phyloP scores from a whole-genome alignment of 1,139 yeast species.

The Yamadazyma pseudoaaseri region DNA sequence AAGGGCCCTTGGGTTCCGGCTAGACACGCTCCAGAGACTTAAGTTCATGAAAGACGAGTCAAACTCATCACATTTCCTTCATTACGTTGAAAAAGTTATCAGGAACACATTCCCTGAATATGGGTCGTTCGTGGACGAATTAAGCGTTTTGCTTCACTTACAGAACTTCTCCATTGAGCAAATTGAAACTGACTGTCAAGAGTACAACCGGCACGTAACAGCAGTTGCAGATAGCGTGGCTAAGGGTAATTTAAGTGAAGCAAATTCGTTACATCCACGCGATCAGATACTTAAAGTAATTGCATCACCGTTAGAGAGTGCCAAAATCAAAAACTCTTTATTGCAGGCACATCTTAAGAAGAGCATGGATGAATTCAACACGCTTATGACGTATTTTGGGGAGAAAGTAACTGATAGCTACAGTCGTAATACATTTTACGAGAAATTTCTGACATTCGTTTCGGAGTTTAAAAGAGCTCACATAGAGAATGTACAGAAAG shows the following conservation, averaged over 20 bases:
- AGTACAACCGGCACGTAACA: slow-evolving; percentile 53
- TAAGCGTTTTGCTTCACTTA: slow-evolving; percentile 58
- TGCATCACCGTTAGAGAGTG: slow-evolving; percentile 54
- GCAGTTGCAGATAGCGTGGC: slow-evolving; percentile 57
- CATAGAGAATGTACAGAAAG: slow-evolving; percentile 46
- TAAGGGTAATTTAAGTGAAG: slow-evolving; percentile 75
- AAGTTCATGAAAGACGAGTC: slow-evolving; percentile 83
- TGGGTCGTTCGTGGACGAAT: slow-evolving; percentile 74
- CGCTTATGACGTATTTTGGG: slow-evolving; percentile 77
- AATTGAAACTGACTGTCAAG: slow-evolving; percentile 66
- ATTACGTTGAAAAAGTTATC: slow-evolving; percentile 80
- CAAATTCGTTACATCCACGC: slow-evolving; percentile 67
- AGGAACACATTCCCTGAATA: slow-evolving; percentile 76
- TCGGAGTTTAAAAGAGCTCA: slow-evolving; percentile 45
- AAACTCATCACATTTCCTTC: slow-evolving; percentile 78
- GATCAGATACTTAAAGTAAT: slow-evolving; percentile 59
- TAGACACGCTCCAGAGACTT: slow-evolving; percentile 78
- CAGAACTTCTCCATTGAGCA: slow-evolving; percentile 78
- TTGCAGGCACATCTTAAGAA: slow-evolving; percentile 56
- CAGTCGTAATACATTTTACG: slow-evolving; percentile 37
- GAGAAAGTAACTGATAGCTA: slow-evolving; percentile 65
- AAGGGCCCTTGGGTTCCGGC: slow-evolving; percentile 79
- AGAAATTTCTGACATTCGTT: slow-evolving; percentile 37
- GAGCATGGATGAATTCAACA: slow-evolving; percentile 54
- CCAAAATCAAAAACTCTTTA: slow-evolving; percentile 57